Percentiles rank a stretch among this genome's conserved stretches.
phyloP scores from a whole-genome alignment of 2,329 filamentous ascomycete genomes.

The Rutstroemia sp. region DNA sequence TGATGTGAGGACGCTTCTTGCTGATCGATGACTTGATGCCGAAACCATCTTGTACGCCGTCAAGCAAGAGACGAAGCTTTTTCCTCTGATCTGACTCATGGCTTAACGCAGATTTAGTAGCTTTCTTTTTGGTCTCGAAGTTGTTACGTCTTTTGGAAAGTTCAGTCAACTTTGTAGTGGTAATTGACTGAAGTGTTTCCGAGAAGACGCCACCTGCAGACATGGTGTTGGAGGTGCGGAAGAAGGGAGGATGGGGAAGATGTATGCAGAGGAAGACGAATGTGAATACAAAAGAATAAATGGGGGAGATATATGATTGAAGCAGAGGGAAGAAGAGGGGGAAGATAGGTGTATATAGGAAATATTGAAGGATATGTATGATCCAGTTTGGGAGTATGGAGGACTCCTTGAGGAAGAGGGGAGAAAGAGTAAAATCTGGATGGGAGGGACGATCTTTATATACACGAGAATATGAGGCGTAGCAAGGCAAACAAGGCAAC shows the following conservation, averaged over 20 bases:
- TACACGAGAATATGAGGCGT: too few species aligned
- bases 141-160: constrained; percentile 43
- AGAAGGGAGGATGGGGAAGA: neutral
- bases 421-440: too few species aligned
- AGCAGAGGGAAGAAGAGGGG: neutral
- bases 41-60: constrained; percentile 27
- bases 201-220: constrained; percentile 35
- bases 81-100: constrained; percentile 30
- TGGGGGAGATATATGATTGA: neutral
- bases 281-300: neutral
- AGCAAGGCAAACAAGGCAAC: too few species aligned
- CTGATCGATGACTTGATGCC: constrained; percentile 17
- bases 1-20: constrained; percentile 12
- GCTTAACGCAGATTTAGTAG: constrained; percentile 30
- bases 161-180: constrained; percentile 48
- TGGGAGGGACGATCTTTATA: too few species aligned
- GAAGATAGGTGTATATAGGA: neutral
- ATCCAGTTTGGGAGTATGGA: too few species aligned
- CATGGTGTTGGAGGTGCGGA: constrained; percentile 23
- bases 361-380: too few species aligned
- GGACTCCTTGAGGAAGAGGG: too few species aligned
- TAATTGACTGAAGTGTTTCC: constrained; percentile 47
- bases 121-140: constrained; percentile 40
- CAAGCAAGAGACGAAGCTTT: constrained; percentile 29
- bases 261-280: neutral